Evolutionary conservation across 306 rosid genomes (phyloP), one percentile per base, ranked within the genome.

Genomic region (Geum urbanum): DNA sequence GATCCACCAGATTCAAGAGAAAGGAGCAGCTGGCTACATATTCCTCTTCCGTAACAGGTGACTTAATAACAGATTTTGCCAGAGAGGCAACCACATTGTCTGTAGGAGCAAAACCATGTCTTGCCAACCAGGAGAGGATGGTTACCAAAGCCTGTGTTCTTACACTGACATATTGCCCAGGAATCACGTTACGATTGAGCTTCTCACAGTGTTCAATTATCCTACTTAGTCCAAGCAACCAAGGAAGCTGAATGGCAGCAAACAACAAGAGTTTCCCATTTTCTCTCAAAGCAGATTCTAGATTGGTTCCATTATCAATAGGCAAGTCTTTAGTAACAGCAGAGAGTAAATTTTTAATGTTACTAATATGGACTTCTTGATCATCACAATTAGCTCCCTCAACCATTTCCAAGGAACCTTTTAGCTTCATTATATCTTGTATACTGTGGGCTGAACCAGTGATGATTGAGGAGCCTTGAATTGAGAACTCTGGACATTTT

Each of bases 1-100:
- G 95, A 82, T 91, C 97, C 74, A 77, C 89, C 57, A 94, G 95
- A 91, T 91, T 94, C 82, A 94, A 81, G 75, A 94, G 94, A 77
- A 83, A 81, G 54, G 89, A 78, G 83, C 99, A 91, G 49, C 94
- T 91, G 27, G 71, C 72, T 60, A 84, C 79, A 75, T 87, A 91
- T 78, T 86, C 91, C 75, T 84, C 97, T 84, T 87, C 88, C 4
- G 86, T 87, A 77, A 77, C 88, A 64, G 96, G 96, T 24, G 84
- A 86, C 47, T 88, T 91, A 86, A 91, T 79, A 63, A 84, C 69
- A 63, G 95, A 86, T 82, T 88, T 87, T 75, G 95, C 99, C 66
- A 94, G 82, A 71, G 96, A 89, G 6, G 87, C 84, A 70, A 91
- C 81, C 71, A 84, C 79, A 82, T 76, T 49, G 56, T 94, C 99